Conservation (phyloP, 192 early-diverging fungal species). For the Geranomyces variabilis region DNA sequence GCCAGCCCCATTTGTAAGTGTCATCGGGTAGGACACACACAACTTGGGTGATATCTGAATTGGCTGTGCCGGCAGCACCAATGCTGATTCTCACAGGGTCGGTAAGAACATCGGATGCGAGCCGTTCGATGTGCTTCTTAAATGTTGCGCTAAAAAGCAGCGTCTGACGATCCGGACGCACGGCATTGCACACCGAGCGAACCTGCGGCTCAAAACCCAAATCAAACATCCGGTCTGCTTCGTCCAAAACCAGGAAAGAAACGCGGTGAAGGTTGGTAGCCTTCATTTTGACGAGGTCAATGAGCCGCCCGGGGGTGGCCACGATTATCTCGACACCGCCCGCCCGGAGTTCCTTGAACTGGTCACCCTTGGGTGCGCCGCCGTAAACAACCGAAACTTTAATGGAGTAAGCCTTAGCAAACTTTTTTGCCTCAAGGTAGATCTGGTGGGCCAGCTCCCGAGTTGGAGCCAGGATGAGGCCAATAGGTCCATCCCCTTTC, state of each 20-base stretch:
- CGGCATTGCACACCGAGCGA: conserved; percentile 75
- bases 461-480: conserved; percentile 77
- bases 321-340: conserved; percentile 78
- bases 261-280: conserved; percentile 79
- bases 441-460: conserved; percentile 81
- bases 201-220: conserved; percentile 74
- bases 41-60: conserved; percentile 76
- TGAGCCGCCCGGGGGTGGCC: conserved; percentile 82
- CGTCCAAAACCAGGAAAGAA: conserved; percentile 57
- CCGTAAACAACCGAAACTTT: conserved; percentile 74
- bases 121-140: conserved; percentile 66
- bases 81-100: conserved; percentile 77
- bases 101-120: conserved; percentile 71
- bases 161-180: conserved; percentile 82
- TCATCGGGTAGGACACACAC: conserved; percentile 68
- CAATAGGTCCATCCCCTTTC: conserved; percentile 80
- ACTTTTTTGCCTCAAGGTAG: conserved; percentile 76
- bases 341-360: conserved; percentile 77
- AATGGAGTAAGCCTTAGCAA: conserved; percentile 74
- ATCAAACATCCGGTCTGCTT: conserved; percentile 63
- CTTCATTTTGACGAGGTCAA: conserved; percentile 88
- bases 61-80: conserved; percentile 70
- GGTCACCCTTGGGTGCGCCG: conserved; percentile 80
- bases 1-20: conserved; percentile 75
- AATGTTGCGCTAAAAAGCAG: conserved; percentile 83